phyloP scores from a whole-genome alignment of 2,329 filamentous ascomycete species.

The Xylariaceae sp. region DNA sequence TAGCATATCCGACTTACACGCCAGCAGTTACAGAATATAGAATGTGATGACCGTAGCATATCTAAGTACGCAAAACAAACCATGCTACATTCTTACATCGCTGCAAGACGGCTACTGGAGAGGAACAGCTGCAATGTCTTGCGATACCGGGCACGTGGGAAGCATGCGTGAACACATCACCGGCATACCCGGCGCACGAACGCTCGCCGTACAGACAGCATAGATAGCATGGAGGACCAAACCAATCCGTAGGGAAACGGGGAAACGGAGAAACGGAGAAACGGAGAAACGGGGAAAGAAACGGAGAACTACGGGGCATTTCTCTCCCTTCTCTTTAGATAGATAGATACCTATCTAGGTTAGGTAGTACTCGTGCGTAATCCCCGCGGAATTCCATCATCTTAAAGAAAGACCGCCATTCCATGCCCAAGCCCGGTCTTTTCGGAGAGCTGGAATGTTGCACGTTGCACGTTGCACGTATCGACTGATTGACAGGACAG shows the following conservation, averaged over 20 bases:
- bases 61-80: not conserved
- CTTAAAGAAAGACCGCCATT: not conserved
- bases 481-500: not conserved
- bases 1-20: not conserved
- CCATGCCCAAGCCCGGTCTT: not conserved
- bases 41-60: not conserved
- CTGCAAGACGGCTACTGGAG: not conserved
- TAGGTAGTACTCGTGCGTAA: not conserved
- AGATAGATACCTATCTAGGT: too few relatives aligned
- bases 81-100: not conserved
- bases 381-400: not conserved
- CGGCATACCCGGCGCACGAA: not conserved
- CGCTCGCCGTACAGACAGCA: not conserved
- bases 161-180: not conserved
- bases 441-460: constrained; percentile 2
- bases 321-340: too few relatives aligned
- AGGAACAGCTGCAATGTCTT: not conserved
- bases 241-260: too few relatives aligned
- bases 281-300: not conserved
- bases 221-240: too few relatives aligned
- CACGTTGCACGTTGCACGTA: not conserved
- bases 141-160: not conserved
- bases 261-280: too few relatives aligned
- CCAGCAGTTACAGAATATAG: not conserved
- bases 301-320: not conserved